These are phyloP conservation scores for Ascochyta rabiei DNA, from an alignment of 2,329 filamentous ascomycete species.

Conservation along the genomic window DNA sequence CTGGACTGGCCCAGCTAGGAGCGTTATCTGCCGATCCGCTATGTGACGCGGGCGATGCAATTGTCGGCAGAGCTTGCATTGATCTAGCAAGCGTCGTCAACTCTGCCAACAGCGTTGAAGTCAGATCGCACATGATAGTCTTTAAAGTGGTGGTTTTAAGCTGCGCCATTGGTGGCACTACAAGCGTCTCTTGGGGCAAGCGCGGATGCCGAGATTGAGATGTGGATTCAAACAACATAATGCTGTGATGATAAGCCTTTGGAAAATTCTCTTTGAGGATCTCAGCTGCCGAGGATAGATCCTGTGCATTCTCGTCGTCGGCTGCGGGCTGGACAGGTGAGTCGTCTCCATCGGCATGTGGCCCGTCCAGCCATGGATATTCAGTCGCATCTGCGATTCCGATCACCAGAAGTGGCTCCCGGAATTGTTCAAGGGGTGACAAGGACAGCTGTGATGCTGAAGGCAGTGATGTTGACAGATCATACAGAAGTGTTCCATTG, in stretches of 20 bases:
- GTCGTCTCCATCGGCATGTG: conserved; percentile 36
- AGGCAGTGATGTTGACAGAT: conserved; percentile 79
- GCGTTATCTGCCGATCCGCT: conserved; percentile 32
- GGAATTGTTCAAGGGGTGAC: conserved; percentile 87
- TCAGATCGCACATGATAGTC: conserved; percentile 54
- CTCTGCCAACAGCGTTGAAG: conserved; percentile 53
- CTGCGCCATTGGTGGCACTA: conserved; percentile 70
- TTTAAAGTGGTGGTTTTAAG: conserved; percentile 73
- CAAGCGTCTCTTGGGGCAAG: conserved; percentile 68
- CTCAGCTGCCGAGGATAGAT: conserved; percentile 67
- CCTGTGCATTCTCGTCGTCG: conserved; percentile 40
- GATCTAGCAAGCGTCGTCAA: conserved; percentile 56
- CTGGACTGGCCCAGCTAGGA: conserved; percentile 40
- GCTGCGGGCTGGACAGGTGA: conserved; percentile 18
- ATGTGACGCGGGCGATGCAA: conserved; percentile 60
- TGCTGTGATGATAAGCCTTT: conserved; percentile 76
- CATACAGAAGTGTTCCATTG: conserved; percentile 83
- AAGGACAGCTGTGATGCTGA: conserved; percentile 79
- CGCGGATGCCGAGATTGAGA: conserved; percentile 45
- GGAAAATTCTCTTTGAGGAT: conserved; percentile 74
- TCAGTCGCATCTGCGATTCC: conserved; percentile 84
- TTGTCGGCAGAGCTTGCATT: conserved; percentile 62
- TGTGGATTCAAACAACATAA: conserved; percentile 79
- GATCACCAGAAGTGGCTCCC: conserved; percentile 82
- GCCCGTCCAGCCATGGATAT: conserved; percentile 52